These are phyloP conservation scores for Venturia carpophila DNA, from an alignment of 2,329 filamentous ascomycete genomes.

Conservation along the genomic window DNA sequence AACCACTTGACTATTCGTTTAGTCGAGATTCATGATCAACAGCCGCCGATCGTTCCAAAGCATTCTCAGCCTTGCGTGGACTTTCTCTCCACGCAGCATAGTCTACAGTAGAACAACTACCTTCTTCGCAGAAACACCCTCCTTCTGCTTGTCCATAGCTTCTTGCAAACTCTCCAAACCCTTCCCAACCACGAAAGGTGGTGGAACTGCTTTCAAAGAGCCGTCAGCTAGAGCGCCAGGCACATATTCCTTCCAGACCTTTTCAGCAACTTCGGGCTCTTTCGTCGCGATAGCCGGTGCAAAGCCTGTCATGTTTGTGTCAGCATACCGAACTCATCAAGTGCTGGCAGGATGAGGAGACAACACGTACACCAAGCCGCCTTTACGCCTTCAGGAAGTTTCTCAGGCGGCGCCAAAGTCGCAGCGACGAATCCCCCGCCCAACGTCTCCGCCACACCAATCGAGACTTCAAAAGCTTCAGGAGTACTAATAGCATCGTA, in stretches of 20 bases:
- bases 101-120: conserved; percentile 14
- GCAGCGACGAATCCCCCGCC: too few relatives aligned
- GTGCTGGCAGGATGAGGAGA: too few relatives aligned
- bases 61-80: neutral
- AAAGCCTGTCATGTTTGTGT: conserved; percentile 8
- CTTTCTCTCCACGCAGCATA: neutral
- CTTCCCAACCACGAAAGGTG: conserved; percentile 24
- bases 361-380: too few relatives aligned
- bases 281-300: conserved; percentile 10
- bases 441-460: too few relatives aligned
- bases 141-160: conserved; percentile 21
- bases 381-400: too few relatives aligned
- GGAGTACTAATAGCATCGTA: too few relatives aligned
- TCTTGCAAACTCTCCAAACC: conserved; percentile 27
- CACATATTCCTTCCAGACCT: conserved; percentile 20
- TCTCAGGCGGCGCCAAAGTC: too few relatives aligned
- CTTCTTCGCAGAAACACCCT: conserved; percentile 17
- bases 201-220: conserved; percentile 20
- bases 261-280: conserved; percentile 18
- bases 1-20: too few relatives aligned
- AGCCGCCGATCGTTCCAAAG: too few relatives aligned
- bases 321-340: neutral
- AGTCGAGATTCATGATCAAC: too few relatives aligned
- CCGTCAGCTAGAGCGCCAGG: conserved; percentile 21
- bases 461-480: too few relatives aligned